Percentiles rank a stretch among this genome's conserved stretches.
These are phyloP conservation scores for Mucor mucedo DNA, from an alignment of 371 early-diverging fungal species.

Conservation along the genomic window DNA sequence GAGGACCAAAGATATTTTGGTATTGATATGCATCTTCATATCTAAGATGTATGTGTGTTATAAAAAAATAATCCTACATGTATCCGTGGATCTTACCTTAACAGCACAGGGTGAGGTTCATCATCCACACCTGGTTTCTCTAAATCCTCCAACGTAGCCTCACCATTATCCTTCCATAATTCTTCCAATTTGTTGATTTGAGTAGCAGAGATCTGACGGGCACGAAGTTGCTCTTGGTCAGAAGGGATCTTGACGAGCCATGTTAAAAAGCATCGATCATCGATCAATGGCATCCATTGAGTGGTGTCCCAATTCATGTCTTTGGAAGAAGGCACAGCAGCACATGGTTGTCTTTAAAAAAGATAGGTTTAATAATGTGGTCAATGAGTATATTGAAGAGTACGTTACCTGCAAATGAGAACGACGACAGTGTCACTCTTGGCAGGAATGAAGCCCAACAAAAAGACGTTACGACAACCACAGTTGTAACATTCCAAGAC, in stretches of 20 bases:
- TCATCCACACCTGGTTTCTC: conserved; percentile 86
- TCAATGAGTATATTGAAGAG: no score
- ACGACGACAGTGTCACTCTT: conserved; percentile 98
- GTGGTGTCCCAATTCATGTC: conserved; percentile 96
- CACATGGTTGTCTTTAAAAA: conserved; percentile 85
- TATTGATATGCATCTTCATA: conserved; percentile 98
- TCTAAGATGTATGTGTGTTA: conserved; percentile 34
- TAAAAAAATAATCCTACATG: background rate
- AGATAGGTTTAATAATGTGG: no score
- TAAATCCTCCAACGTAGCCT: conserved; percentile 83
- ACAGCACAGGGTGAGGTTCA: conserved; percentile 82
- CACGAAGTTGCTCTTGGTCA: conserved; percentile 85
- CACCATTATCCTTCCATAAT: conserved; percentile 85
- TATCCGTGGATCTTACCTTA: conserved; percentile 51
- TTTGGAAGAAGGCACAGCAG: conserved; percentile 85
- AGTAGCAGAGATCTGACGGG: conserved; percentile 81
- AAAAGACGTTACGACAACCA: conserved; percentile 93
- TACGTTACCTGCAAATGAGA: conserved; percentile 85
- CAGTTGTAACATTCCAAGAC: conserved; percentile 97
- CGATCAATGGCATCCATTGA: conserved; percentile 97
- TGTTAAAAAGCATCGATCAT: conserved; percentile 89
- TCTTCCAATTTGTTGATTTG: conserved; percentile 93
- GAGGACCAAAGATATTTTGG: conserved; percentile 93
- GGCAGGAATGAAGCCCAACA: conserved; percentile 97
- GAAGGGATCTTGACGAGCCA: conserved; percentile 95